These are phyloP conservation scores for Cordyceps fumosorosea DNA, from an alignment of 2,329 filamentous ascomycete genomes.

Conservation along the genomic window DNA sequence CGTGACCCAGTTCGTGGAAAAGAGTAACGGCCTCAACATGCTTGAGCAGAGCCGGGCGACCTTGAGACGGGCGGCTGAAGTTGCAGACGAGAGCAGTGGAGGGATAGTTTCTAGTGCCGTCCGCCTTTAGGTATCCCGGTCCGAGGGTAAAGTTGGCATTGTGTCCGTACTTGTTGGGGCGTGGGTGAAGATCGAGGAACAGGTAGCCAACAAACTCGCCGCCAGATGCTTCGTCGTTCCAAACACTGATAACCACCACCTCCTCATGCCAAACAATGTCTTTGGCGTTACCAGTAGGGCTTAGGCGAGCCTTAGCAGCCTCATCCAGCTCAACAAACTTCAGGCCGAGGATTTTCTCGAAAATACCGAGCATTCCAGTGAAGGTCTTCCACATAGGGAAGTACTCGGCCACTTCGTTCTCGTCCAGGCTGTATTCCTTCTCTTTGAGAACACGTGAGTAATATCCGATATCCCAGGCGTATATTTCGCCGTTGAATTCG, in stretches of 20 bases:
- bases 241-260: constrained; percentile 76
- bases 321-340: constrained; percentile 66
- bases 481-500: constrained; percentile 62
- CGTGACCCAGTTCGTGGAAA: constrained; percentile 71
- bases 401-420: constrained; percentile 75
- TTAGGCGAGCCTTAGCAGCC: constrained; percentile 58
- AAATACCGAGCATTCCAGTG: constrained; percentile 72
- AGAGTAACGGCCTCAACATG: constrained; percentile 78
- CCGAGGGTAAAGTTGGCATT: constrained; percentile 80
- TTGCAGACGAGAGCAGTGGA: constrained; percentile 79
- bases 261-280: constrained; percentile 79
- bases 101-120: constrained; percentile 67
- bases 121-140: constrained; percentile 59
- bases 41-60: constrained; percentile 72
- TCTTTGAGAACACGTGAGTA: constrained; percentile 77
- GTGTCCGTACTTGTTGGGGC: constrained; percentile 77
- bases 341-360: constrained; percentile 75
- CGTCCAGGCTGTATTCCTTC: constrained; percentile 72
- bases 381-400: constrained; percentile 73
- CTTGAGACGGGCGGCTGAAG: constrained; percentile 72
- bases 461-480: constrained; percentile 76
- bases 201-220: constrained; percentile 72
- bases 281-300: constrained; percentile 59
- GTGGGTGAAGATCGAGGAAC: constrained; percentile 74
- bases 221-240: constrained; percentile 68